Evolutionary conservation across 2,329 filamentous ascomycete genomes (phyloP).

Genomic region (Aspergillus sp.): DNA sequence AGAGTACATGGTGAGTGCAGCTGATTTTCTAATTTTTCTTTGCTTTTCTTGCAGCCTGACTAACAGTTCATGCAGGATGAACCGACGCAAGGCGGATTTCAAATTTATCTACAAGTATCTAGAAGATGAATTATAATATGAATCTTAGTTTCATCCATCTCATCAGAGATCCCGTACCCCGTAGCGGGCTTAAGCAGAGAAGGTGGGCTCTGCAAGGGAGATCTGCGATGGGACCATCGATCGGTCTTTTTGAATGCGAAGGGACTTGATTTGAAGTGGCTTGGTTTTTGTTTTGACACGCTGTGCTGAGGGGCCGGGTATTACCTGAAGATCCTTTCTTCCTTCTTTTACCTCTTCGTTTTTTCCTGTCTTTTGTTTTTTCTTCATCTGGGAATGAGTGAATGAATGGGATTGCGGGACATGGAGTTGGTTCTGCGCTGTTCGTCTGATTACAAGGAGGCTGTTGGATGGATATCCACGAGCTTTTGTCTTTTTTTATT

Average conservation of each 20-base stretch:
- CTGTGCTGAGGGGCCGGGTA: slow-evolving; percentile 3
- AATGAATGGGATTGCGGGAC: slow-evolving; percentile 26
- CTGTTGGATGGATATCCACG: too few species aligned
- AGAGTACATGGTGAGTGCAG: slow-evolving; percentile 83
- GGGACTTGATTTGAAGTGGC: slow-evolving; percentile 1
- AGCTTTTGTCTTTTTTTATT: too few species aligned
- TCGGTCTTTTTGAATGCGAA: neutral
- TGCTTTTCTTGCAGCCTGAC: slow-evolving; percentile 10
- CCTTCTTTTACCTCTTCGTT: neutral
- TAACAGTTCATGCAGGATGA: slow-evolving; percentile 67
- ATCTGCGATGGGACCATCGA: too few species aligned
- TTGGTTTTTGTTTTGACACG: neutral
- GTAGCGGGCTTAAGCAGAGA: neutral
- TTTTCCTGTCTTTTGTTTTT: slow-evolving; percentile 1
- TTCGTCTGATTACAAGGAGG: slow-evolving; percentile 2
- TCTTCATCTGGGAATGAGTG: slow-evolving; percentile 22
- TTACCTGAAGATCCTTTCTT: slow-evolving; percentile 5
- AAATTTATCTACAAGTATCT: slow-evolving; percentile 98
- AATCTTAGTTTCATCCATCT: slow-evolving; percentile 3
- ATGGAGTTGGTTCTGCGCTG: slow-evolving; percentile 20
- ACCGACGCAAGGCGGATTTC: slow-evolving; percentile 94
- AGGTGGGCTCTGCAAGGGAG: neutral
- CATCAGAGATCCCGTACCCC: neutral
- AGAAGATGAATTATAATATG: slow-evolving; percentile 74
- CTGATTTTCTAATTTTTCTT: neutral